A percentile compares a stretch with the other conserved stretches of the same genome.
These are phyloP conservation scores for Colletotrichum agaves DNA, from an alignment of 2,329 filamentous ascomycete species.

Conservation along the genomic window DNA sequence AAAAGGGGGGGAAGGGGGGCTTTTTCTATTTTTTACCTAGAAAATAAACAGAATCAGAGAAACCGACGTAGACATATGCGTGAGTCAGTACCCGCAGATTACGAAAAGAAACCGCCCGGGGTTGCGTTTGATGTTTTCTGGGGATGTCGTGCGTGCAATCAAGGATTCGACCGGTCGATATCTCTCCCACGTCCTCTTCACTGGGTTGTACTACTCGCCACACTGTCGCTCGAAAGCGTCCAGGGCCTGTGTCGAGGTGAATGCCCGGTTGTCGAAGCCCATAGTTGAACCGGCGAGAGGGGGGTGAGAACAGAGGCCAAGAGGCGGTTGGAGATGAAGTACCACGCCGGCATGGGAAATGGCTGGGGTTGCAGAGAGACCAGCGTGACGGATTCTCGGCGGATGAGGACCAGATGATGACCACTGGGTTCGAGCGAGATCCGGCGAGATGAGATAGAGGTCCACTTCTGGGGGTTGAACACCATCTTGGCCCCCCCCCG, in stretches of 20 bases:
- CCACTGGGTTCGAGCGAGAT: constrained; percentile 22
- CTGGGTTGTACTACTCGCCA: constrained; percentile 43
- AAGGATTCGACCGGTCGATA: constrained; percentile 49
- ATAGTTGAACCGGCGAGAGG: constrained; percentile 52
- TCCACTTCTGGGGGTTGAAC: constrained; percentile 16
- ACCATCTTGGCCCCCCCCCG: constrained; percentile 22
- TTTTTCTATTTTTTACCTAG: constrained; percentile 40
- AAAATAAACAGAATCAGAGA: constrained; percentile 46
- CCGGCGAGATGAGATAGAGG: constrained; percentile 17
- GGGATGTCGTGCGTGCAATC: constrained; percentile 40
- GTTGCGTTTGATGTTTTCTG: background rate
- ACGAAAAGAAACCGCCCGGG: background rate
- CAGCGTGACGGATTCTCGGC: constrained; percentile 17
- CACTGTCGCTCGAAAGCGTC: constrained; percentile 48
- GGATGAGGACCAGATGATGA: background rate
- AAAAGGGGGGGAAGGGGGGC: background rate
- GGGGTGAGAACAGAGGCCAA: no score
- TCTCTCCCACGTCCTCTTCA: constrained; percentile 42
- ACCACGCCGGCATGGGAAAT: background rate
- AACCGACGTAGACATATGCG: constrained; percentile 49
- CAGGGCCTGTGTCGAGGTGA: constrained; percentile 52
- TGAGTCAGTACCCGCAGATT: background rate
- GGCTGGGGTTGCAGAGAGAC: background rate
- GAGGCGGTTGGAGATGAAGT: constrained; percentile 10
- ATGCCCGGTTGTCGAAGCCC: constrained; percentile 51